Evolutionary conservation across 2,329 filamentous ascomycete genomes (phyloP), one percentile per base, ranked within the genome.

Genomic region (Paecilomyces dactylethromorphus): DNA sequence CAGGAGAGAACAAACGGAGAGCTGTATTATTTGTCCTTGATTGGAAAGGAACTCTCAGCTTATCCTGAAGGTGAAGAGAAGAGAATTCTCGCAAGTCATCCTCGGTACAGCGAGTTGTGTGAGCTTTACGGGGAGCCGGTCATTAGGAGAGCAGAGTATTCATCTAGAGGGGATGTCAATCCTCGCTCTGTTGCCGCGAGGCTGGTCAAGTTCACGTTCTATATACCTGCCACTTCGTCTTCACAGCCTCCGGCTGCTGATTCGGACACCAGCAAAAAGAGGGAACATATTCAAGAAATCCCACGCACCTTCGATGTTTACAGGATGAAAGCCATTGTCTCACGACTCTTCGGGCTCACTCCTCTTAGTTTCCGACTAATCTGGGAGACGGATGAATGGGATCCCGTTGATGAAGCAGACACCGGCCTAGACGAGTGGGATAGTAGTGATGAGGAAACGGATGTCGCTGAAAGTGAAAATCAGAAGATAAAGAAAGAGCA

Each of bases 301-400:
- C 92, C 93, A 0, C 88, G 85, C 67, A 86, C 87, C 0, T 88
- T 89, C 67, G 88, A 92, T 65, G 85, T 92, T 5, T 97, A 97
- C 67, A 83, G 86, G 2, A 83, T 96, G 15, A 89, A 94, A 69
- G 89, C 90, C 0, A 80, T 95, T 8, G 87, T 91, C 0, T 88
- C 87, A 0, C 87, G 84, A 63, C 71, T 88, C n/a, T 91, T 95
- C 67, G 79, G 76, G 0, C 65, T 89, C 11, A 75, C 81, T 53
- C 89, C 91, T 0, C 79, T 91, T 62, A 76, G 76, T 50, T 76
- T 93, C 60, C 82, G 80, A 49, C 73, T 97, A 54, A 77, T 94
- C 0, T 96, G 91, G 89, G 91, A 96, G 76, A 96, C 92, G 8
- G 90, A 91, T 21, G 92, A 97, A 73, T 91, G 89, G 85, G 91